These are phyloP conservation scores for Xylaria flabelliformis DNA, from an alignment of 495 filamentous ascomycete species.

Conservation along the genomic window DNA sequence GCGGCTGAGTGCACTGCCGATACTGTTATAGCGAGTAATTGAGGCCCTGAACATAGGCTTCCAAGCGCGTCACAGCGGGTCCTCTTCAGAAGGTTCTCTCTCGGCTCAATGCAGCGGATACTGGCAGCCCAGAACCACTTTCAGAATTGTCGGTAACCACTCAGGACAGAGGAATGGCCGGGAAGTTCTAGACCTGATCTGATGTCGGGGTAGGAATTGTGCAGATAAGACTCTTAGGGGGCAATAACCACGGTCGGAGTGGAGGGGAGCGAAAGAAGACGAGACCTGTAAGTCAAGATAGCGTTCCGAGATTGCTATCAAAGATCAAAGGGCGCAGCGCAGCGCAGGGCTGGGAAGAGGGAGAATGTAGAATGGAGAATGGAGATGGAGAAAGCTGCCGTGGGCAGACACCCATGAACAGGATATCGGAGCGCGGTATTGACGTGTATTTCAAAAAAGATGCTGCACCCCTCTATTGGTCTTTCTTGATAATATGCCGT, in stretches of 20 bases:
- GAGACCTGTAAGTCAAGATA: neutral
- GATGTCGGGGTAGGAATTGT: conserved; percentile 18
- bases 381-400: neutral
- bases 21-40: conserved; percentile 3
- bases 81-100: conserved; percentile 28
- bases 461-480: neutral
- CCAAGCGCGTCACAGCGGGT: conserved; percentile 33
- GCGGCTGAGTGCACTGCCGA: conserved; percentile 25
- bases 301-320: neutral
- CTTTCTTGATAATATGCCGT: neutral
- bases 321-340: conserved; percentile 1
- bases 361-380: neutral
- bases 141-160: conserved; percentile 29
- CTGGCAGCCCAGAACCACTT: conserved; percentile 28
- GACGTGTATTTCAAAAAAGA: conserved; percentile 23
- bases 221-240: neutral
- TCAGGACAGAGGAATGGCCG: conserved; percentile 16
- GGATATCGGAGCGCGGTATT: conserved; percentile 15
- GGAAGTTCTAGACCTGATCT: conserved; percentile 23
- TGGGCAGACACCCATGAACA: neutral
- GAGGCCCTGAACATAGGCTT: conserved; percentile 23
- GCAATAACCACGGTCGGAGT: neutral
- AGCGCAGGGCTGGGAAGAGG: neutral
- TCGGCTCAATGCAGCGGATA: conserved; percentile 40
- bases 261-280: conserved; percentile 9